Percentiles rank a stretch among this genome's conserved stretches.
Conservation (phyloP, 306 rosid species). For the Abrus pulchellus region DNA sequence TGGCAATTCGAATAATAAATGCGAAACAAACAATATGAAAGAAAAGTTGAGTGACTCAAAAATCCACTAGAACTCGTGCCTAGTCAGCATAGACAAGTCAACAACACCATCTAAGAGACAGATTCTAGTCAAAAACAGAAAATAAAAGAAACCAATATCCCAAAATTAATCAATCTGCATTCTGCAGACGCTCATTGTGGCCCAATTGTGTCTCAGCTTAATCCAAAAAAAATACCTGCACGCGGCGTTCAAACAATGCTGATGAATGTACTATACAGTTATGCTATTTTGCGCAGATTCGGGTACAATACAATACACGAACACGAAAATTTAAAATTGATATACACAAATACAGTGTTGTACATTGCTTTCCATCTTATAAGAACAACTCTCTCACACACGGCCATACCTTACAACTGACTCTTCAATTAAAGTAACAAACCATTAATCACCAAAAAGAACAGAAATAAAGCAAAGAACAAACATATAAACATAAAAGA, state of each 20-base stretch:
- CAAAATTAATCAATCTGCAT: conserved; percentile 6
- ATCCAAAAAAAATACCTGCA: neutral
- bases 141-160: neutral
- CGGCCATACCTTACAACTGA: too few relatives aligned
- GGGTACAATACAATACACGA: too few relatives aligned
- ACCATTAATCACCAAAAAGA: conserved; percentile 14
- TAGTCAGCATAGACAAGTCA: conserved; percentile 4
- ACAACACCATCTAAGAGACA: neutral
- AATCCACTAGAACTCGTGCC: neutral
- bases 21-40: conserved; percentile 4
- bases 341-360: neutral
- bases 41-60: conserved; percentile 4
- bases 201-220: neutral
- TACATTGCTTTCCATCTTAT: conserved; percentile 16
- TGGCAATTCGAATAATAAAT: neutral
- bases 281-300: too few relatives aligned
- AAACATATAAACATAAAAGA: conserved; percentile 15
- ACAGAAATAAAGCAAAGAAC: neutral
- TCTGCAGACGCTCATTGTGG: neutral
- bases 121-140: neutral
- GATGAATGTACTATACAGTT: too few relatives aligned
- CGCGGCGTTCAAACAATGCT: too few relatives aligned
- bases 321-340: too few relatives aligned
- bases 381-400: conserved; percentile 17
- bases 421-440: neutral